Conservation (phyloP, 2,329 filamentous ascomycete genomes). For the Penicillium sp. region DNA sequence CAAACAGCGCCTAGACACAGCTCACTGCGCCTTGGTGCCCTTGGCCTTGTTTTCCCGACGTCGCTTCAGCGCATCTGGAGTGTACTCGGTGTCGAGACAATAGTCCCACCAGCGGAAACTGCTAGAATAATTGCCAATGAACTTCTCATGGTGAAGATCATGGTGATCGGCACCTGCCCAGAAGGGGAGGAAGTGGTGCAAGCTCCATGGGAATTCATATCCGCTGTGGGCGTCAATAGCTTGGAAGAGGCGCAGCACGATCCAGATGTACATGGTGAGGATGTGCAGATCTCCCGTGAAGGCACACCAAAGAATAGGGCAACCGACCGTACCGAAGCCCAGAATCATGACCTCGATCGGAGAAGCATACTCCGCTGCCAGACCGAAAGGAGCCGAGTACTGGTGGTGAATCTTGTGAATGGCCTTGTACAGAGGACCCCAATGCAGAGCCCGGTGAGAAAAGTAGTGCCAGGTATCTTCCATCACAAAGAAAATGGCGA, state of each 20-base stretch:
- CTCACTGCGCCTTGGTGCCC: slow-evolving; percentile 28
- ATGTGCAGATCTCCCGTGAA: slow-evolving; percentile 88
- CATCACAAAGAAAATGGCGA: slow-evolving; percentile 89
- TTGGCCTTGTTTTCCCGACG: slow-evolving; percentile 63
- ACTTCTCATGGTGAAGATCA: slow-evolving; percentile 96
- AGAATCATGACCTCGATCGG: slow-evolving; percentile 96
- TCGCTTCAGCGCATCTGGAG: slow-evolving; percentile 79
- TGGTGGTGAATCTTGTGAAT: slow-evolving; percentile 99
- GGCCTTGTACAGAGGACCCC: slow-evolving; percentile 90
- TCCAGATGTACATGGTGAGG: slow-evolving; percentile 97
- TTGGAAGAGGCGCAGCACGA: slow-evolving; percentile 88
- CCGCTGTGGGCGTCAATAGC: slow-evolving; percentile 97
- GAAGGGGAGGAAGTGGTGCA: slow-evolving; percentile 94
- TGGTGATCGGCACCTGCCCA: slow-evolving; percentile 98
- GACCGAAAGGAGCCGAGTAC: slow-evolving; percentile 94
- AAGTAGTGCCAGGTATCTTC: slow-evolving; percentile 99
- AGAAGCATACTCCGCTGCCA: slow-evolving; percentile 96
- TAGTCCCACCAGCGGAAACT: slow-evolving; percentile 99
- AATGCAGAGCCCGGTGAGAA: slow-evolving; percentile 89
- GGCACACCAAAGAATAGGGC: slow-evolving; percentile 79
- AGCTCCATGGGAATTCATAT: slow-evolving; percentile 97
- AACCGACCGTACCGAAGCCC: slow-evolving; percentile 79
- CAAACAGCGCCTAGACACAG: background rate
- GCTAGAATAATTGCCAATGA: slow-evolving; percentile 96
- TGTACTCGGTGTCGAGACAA: slow-evolving; percentile 87